Conservation (phyloP, 2,329 filamentous ascomycete genomes). For the Rasamsonia emersonii region DNA sequence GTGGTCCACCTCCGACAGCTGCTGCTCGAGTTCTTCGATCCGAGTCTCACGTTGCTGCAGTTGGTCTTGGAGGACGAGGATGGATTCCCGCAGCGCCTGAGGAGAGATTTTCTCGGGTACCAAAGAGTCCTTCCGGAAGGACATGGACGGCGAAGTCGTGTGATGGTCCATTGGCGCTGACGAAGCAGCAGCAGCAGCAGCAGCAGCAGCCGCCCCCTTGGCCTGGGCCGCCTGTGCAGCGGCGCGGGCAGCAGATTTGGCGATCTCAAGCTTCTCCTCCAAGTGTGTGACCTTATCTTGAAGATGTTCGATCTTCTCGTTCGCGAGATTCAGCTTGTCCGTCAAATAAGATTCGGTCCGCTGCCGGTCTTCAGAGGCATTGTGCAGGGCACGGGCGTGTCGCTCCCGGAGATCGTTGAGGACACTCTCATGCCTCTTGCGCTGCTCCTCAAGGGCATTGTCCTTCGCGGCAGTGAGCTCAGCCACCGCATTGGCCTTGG, state of each 20-base stretch:
- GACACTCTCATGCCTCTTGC: conserved; percentile 60
- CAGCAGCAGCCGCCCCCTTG: conserved; percentile 32
- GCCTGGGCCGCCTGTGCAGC: conserved; percentile 68
- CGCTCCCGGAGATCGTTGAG: conserved; percentile 67
- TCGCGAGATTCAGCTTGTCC: conserved; percentile 71
- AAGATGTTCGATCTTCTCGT: conserved; percentile 75
- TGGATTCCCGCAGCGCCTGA: conserved; percentile 89
- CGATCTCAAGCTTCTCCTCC: conserved; percentile 84
- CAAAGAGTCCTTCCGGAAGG: conserved; percentile 36
- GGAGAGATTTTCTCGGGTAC: conserved; percentile 82
- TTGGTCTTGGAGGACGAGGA: conserved; percentile 93
- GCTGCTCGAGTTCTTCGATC: conserved; percentile 77
- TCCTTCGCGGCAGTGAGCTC: conserved; percentile 47
- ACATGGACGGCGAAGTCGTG: conserved; percentile 39
- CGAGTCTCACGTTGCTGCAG: conserved; percentile 85
- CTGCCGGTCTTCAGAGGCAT: conserved; percentile 71
- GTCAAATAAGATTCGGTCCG: conserved; percentile 69
- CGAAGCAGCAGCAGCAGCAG: conserved; percentile 25
- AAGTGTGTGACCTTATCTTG: conserved; percentile 77
- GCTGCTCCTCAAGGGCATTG: conserved; percentile 47
- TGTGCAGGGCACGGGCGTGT: conserved; percentile 65
- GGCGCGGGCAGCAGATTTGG: conserved; percentile 76
- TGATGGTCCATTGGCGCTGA: no score
- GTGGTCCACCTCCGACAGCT: conserved; percentile 59
- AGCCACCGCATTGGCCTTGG: conserved; percentile 52